These are phyloP conservation scores for Taxillus chinensis DNA, from an alignment of 164 flowering plant genomes.

Conservation along the genomic window DNA sequence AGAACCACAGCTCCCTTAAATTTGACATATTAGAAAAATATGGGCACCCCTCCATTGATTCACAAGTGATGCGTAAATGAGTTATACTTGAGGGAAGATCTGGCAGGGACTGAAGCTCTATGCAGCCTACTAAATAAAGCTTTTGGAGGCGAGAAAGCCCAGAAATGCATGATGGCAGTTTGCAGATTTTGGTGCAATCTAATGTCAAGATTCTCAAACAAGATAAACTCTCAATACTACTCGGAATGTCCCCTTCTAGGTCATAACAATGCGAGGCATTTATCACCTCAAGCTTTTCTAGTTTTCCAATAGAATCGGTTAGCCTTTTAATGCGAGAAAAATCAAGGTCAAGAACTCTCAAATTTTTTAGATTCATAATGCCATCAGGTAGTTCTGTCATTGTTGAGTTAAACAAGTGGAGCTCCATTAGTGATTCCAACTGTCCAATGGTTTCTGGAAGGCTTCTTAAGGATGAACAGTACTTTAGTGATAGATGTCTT, in stretches of 20 bases:
- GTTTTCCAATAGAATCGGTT: neutral
- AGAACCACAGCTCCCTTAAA: neutral
- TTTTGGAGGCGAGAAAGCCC: neutral
- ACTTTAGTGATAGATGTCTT: neutral
- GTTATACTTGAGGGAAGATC: neutral
- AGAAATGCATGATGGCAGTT: neutral
- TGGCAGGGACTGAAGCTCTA: neutral
- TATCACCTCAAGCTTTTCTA: neutral
- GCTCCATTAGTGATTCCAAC: slow-evolving; percentile 1
- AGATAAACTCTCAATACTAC: neutral
- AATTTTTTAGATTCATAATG: neutral
- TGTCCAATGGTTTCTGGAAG: neutral
- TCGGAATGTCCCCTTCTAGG: neutral
- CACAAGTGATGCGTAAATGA: neutral
- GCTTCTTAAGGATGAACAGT: neutral
- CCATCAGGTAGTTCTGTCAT: neutral
- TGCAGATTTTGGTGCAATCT: neutral
- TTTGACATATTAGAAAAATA: neutral
- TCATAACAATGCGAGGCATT: neutral
- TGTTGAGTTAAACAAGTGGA: neutral
- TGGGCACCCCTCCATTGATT: neutral
- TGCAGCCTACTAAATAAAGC: neutral
- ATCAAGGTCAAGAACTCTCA: slow-evolving; percentile 1
- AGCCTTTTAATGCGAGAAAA: neutral
- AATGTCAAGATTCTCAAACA: neutral